Base-by-base conservation (phyloP, 805 yeast genomes). In the Wickerhamomyces rabaulensis region DNA sequence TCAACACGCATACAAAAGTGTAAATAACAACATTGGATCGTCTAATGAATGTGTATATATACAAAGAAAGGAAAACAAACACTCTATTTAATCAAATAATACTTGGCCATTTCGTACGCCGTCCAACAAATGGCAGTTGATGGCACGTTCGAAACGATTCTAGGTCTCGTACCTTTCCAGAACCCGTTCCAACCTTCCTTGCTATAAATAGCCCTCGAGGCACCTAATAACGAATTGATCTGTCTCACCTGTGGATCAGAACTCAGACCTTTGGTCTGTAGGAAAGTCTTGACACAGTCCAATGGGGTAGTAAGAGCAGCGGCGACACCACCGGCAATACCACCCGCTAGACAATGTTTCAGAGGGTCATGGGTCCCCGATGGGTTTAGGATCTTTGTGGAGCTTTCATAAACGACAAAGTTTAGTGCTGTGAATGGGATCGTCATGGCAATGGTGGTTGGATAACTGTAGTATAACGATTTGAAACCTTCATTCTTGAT, bases 111-210 rank as follows among this genome's bases (percentile, higher is more conserved):
- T 65, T 92, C 99, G 66, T 92, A 92, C 21, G 96, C 89, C 2
- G 98, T 92, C 98, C 98, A 92, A 57, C 95, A 84, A 51, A 92
- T 89, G 17, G 98, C 98, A 12, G 98, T 92, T 41, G 94, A 82
- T 19, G 99, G 99, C 63, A 92, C 90, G 65, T 90, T 90, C 54
- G 91, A 84, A 23, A 92, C 82, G 43, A 94, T 82, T 66, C 99
- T 80, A 39, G 99, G 97, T 61, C 82, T 81, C 58, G 87, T 71
- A 21, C 99, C 99, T 54, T 95, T 76, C 60, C 77, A 63, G 62
- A 94, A 94, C 0, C 95, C 94, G 9, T 53, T 52, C 43, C 70
- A 52, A 4, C 91, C 90, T 35, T 79, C 82, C 42, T 70, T 74
- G 47, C 66, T 57, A 57, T 79, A 83, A 44, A 92, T 75, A 20